Evolutionary conservation across 768 basidiomycete species (phyloP).

Genomic region (Lactifluus pinguis): DNA sequence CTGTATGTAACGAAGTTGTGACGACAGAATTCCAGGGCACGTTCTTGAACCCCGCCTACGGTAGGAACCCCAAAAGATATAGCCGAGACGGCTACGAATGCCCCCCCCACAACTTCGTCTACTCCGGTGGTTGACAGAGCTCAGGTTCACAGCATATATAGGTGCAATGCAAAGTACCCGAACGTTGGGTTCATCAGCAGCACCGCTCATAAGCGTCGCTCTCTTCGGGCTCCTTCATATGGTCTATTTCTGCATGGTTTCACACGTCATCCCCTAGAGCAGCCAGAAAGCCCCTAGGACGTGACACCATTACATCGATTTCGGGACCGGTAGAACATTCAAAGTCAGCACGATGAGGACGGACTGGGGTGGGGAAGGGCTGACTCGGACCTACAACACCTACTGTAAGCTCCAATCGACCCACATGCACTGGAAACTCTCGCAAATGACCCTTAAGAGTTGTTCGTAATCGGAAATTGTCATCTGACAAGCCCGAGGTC

Average conservation of each 20-base stretch:
- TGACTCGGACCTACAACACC: background rate
- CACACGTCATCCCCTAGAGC: background rate
- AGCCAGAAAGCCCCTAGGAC: background rate
- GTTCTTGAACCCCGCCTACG: background rate
- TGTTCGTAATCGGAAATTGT: background rate
- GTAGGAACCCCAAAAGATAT: background rate
- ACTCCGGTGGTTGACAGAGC: background rate
- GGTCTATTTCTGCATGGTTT: background rate
- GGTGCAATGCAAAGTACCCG: background rate
- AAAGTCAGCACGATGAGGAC: background rate
- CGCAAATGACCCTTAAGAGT: background rate
- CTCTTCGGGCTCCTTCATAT: background rate
- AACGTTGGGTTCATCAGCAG: background rate
- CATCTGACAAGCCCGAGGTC: background rate
- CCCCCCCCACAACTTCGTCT: background rate
- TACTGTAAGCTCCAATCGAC: background rate
- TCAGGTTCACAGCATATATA: background rate
- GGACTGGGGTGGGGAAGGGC: background rate
- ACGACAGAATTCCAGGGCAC: background rate
- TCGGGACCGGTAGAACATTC: background rate
- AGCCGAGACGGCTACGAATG: background rate
- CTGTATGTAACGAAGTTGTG: no score
- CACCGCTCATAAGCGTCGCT: background rate
- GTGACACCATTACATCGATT: background rate
- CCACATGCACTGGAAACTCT: background rate